Conservation (phyloP, 495 filamentous ascomycete genomes). For the Neurospora sp. region DNA sequence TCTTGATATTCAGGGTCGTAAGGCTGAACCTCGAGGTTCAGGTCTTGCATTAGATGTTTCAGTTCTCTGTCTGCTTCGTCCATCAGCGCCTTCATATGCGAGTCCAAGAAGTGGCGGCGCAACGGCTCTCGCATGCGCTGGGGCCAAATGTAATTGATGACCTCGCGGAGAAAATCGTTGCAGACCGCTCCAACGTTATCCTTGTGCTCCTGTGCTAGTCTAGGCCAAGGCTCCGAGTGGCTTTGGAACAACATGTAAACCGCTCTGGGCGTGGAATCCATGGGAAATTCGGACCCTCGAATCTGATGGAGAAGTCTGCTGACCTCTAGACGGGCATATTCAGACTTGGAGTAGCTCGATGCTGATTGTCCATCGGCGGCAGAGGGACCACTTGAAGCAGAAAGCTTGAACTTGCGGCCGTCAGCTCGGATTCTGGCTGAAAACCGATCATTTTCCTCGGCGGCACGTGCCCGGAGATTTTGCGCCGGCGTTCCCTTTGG, state of each 20-base stretch:
- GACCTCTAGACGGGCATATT: slow-evolving; percentile 27
- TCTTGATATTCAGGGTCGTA: slow-evolving; percentile 33
- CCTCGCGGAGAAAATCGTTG: slow-evolving; percentile 32
- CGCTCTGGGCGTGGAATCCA: slow-evolving; percentile 28
- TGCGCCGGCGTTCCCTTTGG: slow-evolving; percentile 29
- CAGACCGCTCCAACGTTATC: slow-evolving; percentile 32
- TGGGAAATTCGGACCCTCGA: slow-evolving; percentile 31
- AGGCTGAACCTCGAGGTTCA: slow-evolving; percentile 30
- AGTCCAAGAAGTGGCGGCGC: slow-evolving; percentile 25
- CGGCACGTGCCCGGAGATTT: slow-evolving; percentile 28
- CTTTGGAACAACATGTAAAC: slow-evolving; percentile 34
- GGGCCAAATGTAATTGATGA: slow-evolving; percentile 33
- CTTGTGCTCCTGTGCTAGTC: slow-evolving; percentile 31
- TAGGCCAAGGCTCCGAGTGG: slow-evolving; percentile 30
- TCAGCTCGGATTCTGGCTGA: slow-evolving; percentile 21
- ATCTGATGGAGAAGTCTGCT: slow-evolving; percentile 26
- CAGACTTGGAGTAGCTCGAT: slow-evolving; percentile 13
- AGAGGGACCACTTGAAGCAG: background rate
- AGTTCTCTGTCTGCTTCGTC: slow-evolving; percentile 29
- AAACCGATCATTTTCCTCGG: slow-evolving; percentile 34
- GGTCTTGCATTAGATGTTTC: slow-evolving; percentile 23
- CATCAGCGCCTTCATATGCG: slow-evolving; percentile 26
- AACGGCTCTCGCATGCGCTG: slow-evolving; percentile 29
- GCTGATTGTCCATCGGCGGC: background rate
- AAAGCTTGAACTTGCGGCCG: slow-evolving; percentile 28